Evolutionary conservation across 2,329 filamentous ascomycete species (phyloP).

Genomic region (Talaromyces sp.): DNA sequence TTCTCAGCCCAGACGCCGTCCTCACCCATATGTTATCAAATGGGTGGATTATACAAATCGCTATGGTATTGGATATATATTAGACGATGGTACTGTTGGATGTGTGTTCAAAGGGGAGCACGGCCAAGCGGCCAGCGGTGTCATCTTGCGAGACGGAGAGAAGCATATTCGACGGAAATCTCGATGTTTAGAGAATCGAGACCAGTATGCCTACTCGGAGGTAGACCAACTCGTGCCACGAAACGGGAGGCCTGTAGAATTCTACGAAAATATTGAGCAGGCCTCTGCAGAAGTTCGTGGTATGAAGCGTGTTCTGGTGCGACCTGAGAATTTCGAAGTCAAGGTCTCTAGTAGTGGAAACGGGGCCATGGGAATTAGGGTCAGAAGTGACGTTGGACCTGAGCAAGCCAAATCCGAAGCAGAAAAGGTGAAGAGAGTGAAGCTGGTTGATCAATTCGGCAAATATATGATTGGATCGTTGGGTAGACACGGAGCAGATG

Average conservation of each 20-base stretch:
- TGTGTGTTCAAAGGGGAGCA: conserved; percentile 49
- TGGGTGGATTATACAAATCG: conserved; percentile 54
- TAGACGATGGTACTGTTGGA: conserved; percentile 50
- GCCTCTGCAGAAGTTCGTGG: conserved; percentile 32
- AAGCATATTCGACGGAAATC: conserved; percentile 46
- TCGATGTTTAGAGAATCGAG: conserved; percentile 34
- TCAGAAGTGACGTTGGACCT: conserved; percentile 30
- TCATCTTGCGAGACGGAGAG: conserved; percentile 47
- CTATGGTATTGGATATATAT: conserved; percentile 50
- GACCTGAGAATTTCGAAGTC: conserved; percentile 39
- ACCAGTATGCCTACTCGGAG: conserved; percentile 36
- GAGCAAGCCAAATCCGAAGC: conserved; percentile 39
- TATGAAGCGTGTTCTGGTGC: conserved; percentile 40
- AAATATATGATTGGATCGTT: conserved; percentile 52
- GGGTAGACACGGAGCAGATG: conserved; percentile 40
- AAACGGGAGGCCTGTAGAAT: conserved; percentile 42
- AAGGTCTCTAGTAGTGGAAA: conserved; percentile 27
- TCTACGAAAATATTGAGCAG: conserved; percentile 45
- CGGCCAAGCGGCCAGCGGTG: conserved; percentile 42
- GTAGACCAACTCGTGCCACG: conserved; percentile 44
- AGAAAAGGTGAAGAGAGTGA: conserved; percentile 48
- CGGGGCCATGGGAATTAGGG: conserved; percentile 28
- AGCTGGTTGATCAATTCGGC: conserved; percentile 49
- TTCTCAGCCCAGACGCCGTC: conserved; percentile 27
- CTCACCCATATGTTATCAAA: conserved; percentile 49